Base-by-base conservation (phyloP, 257 asterid genomes). In the Galeopsis tetrahit region DNA sequence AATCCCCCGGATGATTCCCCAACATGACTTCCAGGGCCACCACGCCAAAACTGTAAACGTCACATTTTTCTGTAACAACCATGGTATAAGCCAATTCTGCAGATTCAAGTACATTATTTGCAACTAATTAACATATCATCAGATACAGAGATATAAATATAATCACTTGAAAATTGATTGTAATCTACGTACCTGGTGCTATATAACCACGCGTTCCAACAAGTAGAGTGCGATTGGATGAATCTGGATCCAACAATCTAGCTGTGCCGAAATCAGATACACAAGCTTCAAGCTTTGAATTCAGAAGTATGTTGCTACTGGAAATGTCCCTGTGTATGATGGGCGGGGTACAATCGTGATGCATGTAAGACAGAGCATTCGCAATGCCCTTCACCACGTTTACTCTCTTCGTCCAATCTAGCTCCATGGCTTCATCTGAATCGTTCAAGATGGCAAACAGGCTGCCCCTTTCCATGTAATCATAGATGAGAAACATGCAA, bases 51-150 rank as follows among this genome's bases (percentile, higher is more conserved):
- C 82, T 74, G 9, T 78, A 78, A 2, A 75, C 65, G 13, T 75
- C 83, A 13, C 83, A 75, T 69, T 75, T 75, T 66, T 75, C 69
- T 1, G 61, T 79, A 11, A 79, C 84, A 4, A 13, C 17, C 71
- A 75, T 73, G 0, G 81, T 80, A 42, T 71, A 75, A 9, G 84
- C 78, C 28, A 71, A 11, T 40, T 80, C 78, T 79, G 73, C 78
- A 57, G 10, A 17, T 7, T 10, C 8, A 38, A 38, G 43, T 38
- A 4, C 1, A 3, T 38, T 38, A 38, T 7, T 4, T 38, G 43
- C 43, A 38, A 38, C 28, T 1, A 21, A 21, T 21, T 21, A 21
- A 21, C 43, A 39, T 2, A 38, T 38, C 3, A 38, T 6, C 1
- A 38, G 3, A 38, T 3, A 38, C 42, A 38, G 42, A 38, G 6